These are phyloP conservation scores for Lentinula novae-zelandiae DNA, from an alignment of 1,284 basidiomycete species.

Conservation along the genomic window DNA sequence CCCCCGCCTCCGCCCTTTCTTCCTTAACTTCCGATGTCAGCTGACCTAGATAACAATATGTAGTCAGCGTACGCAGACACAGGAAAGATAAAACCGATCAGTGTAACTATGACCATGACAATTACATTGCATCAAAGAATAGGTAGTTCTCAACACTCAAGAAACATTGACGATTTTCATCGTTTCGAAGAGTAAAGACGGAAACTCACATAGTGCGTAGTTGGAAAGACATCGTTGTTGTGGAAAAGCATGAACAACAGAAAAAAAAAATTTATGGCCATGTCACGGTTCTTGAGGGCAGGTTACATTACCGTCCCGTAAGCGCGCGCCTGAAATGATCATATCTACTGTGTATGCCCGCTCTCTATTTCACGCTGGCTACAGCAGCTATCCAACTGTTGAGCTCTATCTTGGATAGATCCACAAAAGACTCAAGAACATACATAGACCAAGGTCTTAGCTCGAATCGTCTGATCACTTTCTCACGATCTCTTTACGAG, in stretches of 20 bases:
- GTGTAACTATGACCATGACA: conserved; percentile 87
- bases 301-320: neutral
- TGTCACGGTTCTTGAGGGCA: neutral
- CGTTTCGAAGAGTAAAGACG: conserved; percentile 31
- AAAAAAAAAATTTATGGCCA: neutral
- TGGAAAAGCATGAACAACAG: neutral
- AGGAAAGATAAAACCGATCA: conserved; percentile 50
- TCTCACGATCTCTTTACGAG: too few relatives aligned
- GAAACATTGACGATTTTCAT: conserved; percentile 49
- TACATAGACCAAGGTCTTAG: too few relatives aligned
- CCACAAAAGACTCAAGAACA: too few relatives aligned
- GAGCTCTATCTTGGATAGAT: too few relatives aligned
- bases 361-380: too few relatives aligned
- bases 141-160: conserved; percentile 53
- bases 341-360: neutral
- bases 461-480: too few relatives aligned
- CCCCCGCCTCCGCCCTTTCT: too few relatives aligned
- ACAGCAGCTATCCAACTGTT: too few relatives aligned
- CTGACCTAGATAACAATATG: neutral
- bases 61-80: neutral
- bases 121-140: conserved; percentile 45
- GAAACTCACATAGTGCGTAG: neutral
- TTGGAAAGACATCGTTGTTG: neutral
- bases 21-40: neutral
- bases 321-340: neutral